phyloP scores from a whole-genome alignment of 441 rosid species.

The Codiaeum variegatum region DNA sequence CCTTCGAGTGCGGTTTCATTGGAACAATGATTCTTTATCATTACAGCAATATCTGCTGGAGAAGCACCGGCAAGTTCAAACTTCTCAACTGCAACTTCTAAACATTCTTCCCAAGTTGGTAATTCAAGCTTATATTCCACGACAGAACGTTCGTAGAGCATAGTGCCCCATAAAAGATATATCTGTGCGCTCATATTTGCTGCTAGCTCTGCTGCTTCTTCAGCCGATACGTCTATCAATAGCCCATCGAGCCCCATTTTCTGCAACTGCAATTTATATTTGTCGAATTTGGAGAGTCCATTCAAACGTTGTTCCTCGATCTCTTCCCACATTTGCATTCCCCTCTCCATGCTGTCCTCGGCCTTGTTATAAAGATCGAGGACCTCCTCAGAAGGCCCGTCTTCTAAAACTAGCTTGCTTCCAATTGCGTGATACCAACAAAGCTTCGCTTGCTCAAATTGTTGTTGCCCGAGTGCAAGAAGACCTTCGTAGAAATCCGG shows the following conservation, averaged over 20 bases:
- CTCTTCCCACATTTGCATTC: constrained; percentile 93
- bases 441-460: constrained; percentile 88
- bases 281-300: constrained; percentile 52
- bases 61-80: constrained; percentile 96
- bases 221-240: constrained; percentile 43
- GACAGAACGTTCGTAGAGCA: constrained; percentile 88
- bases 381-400: constrained; percentile 66
- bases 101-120: constrained; percentile 88
- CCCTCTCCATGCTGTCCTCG: constrained; percentile 85
- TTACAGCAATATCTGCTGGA: constrained; percentile 73
- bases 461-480: constrained; percentile 86
- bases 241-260: constrained; percentile 58
- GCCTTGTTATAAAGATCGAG: constrained; percentile 75
- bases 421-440: constrained; percentile 79
- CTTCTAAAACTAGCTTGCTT: constrained; percentile 51
- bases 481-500: constrained; percentile 88
- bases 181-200: constrained; percentile 72
- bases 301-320: constrained; percentile 54
- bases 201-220: constrained; percentile 66
- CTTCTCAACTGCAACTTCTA: constrained; percentile 90
- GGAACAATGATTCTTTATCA: constrained; percentile 90
- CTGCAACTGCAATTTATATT: constrained; percentile 46
- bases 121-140: constrained; percentile 76
- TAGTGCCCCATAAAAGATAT: constrained; percentile 84
- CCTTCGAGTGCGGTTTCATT: constrained; percentile 70